phyloP scores from a whole-genome alignment of 306 rosid genomes.

The Cicer yamashitae region DNA sequence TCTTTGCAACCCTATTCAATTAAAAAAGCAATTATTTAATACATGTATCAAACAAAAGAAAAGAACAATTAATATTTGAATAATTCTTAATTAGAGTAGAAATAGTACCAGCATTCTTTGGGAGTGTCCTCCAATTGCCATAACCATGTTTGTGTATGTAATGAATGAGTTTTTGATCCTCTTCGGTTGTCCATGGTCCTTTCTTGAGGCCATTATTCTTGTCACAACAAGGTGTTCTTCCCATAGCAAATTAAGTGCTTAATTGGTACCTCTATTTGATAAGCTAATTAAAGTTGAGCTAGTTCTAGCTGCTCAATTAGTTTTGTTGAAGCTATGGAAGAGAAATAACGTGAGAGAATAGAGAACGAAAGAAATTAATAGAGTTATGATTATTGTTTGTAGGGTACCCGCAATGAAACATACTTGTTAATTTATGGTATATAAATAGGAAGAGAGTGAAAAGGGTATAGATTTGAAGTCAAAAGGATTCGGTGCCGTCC shows the following conservation, averaged over 20 bases:
- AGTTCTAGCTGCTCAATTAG: conserved; percentile 5
- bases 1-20: conserved; percentile 74
- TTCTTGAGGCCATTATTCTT: conserved; percentile 85
- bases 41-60: not conserved
- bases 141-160: conserved; percentile 84
- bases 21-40: not conserved
- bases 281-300: not conserved
- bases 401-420: conserved; percentile 56
- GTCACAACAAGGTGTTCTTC: conserved; percentile 95
- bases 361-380: conserved; percentile 19
- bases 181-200: conserved; percentile 97
- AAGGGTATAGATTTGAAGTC: conserved; percentile 50
- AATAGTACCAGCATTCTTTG: conserved; percentile 85
- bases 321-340: conserved; percentile 14
- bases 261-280: too few relatives aligned
- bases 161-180: conserved; percentile 78
- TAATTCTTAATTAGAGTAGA: not conserved
- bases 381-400: not conserved
- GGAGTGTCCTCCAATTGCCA: conserved; percentile 98
- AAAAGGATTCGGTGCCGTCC: conserved; percentile 92
- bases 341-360: conserved; percentile 37
- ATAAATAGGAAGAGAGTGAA: conserved; percentile 57
- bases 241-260: conserved; percentile 48
- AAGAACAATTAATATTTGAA: not conserved
- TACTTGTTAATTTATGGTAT: conserved; percentile 35